phyloP scores from a whole-genome alignment of 805 yeast genomes.

The Starmerella bombi region DNA sequence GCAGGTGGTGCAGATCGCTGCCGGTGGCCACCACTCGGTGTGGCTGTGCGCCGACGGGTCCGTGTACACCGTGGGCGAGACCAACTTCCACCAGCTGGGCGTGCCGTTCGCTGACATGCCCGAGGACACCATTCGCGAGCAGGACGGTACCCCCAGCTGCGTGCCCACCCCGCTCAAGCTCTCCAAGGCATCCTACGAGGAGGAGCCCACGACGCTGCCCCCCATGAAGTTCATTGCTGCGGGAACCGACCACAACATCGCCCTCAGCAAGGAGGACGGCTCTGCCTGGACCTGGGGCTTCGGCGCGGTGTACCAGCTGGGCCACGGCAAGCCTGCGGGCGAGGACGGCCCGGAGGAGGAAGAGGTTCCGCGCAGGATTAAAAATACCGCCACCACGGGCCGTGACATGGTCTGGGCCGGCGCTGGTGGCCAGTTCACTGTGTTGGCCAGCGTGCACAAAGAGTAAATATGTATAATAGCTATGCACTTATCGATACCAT shows the following conservation, averaged over 20 bases:
- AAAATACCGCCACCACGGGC: slow-evolving; percentile 83
- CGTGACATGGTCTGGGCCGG: slow-evolving; percentile 60
- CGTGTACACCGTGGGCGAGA: slow-evolving; percentile 76
- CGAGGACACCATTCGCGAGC: slow-evolving; percentile 56
- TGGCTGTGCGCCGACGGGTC: slow-evolving; percentile 63
- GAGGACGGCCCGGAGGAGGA: slow-evolving; percentile 85
- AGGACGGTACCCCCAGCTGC: slow-evolving; percentile 56
- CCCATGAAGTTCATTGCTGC: slow-evolving; percentile 49
- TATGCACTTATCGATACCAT: no score
- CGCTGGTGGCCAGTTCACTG: slow-evolving; percentile 96
- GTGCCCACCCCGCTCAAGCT: slow-evolving; percentile 75
- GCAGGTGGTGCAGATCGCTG: slow-evolving; percentile 46
- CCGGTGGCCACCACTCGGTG: slow-evolving; percentile 90
- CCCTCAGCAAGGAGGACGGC: slow-evolving; percentile 64
- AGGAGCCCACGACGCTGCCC: slow-evolving; percentile 34
- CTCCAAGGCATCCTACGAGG: slow-evolving; percentile 27
- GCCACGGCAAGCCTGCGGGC: slow-evolving; percentile 66
- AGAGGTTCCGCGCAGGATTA: slow-evolving; percentile 74
- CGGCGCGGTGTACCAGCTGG: slow-evolving; percentile 93
- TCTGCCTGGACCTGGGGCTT: slow-evolving; percentile 93
- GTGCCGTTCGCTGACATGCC: slow-evolving; percentile 56
- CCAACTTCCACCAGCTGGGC: slow-evolving; percentile 89
- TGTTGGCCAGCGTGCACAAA: slow-evolving; percentile 52
- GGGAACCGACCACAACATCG: slow-evolving; percentile 89
- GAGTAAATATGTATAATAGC: background rate